A percentile compares a stretch with the other conserved stretches of the same genome.
These are phyloP conservation scores for Halenospora varia DNA, from an alignment of 495 filamentous ascomycete genomes.

Conservation along the genomic window DNA sequence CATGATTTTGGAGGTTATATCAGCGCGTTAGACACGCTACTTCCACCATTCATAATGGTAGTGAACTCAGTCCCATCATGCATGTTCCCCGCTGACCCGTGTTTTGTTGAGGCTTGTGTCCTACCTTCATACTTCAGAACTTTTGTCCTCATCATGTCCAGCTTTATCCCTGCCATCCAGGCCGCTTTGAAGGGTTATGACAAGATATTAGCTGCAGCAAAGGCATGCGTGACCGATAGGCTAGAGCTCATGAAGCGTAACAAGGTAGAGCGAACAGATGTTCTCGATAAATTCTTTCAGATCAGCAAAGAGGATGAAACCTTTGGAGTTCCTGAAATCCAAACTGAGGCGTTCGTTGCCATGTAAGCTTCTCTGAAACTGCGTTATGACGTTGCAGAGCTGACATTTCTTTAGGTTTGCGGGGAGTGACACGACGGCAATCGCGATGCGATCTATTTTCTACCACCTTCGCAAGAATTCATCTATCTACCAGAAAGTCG, in stretches of 20 bases:
- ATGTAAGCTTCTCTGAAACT: too few species aligned
- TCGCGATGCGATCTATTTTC: not conserved
- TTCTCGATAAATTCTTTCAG: too few species aligned
- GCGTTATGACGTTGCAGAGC: too few species aligned
- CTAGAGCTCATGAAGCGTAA: too few species aligned
- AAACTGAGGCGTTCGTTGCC: too few species aligned
- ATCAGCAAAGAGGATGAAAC: too few species aligned
- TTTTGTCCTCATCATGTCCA: not conserved
- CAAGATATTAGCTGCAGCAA: not conserved
- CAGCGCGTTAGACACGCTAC: not conserved
- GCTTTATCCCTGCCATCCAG: not conserved
- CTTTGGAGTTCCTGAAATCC: too few species aligned
- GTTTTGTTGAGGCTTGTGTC: not conserved
- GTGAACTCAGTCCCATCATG: too few species aligned
- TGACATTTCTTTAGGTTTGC: too few species aligned
- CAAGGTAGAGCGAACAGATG: not conserved
- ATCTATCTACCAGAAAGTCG: not conserved
- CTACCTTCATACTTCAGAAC: not conserved
- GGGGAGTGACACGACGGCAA: not conserved
- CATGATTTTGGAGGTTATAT: not conserved
- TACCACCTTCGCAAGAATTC: not conserved
- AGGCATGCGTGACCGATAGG: not conserved
- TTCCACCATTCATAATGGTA: too few species aligned
- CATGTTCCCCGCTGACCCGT: too few species aligned
- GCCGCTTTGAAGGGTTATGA: not conserved